Conservation (phyloP, 2,329 filamentous ascomycete species). For the Botrytis cinerea region DNA sequence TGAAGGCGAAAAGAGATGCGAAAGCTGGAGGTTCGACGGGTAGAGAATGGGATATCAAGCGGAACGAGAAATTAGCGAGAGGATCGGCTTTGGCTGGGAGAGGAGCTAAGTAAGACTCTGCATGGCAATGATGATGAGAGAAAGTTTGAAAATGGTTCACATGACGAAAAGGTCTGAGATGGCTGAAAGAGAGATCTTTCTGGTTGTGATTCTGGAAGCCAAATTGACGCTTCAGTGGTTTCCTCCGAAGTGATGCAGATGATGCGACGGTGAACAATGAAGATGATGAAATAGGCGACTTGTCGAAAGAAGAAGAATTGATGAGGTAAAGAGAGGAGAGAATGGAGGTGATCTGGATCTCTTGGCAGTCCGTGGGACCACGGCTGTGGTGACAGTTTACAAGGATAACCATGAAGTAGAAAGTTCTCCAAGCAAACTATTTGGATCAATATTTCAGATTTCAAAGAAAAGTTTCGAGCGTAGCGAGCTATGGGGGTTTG, state of each 20-base stretch:
- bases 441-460: neutral
- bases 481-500: neutral
- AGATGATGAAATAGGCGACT: neutral
- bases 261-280: neutral
- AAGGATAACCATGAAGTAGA: neutral
- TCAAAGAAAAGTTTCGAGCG: neutral
- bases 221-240: neutral
- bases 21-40: constrained; percentile 50
- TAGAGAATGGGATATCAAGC: constrained; percentile 60
- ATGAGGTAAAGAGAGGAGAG: neutral
- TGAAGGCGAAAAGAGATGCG: constrained; percentile 59
- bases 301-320: neutral
- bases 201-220: neutral
- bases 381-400: neutral
- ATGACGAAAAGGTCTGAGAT: neutral
- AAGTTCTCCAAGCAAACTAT: neutral
- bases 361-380: neutral
- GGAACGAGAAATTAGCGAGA: constrained; percentile 58
- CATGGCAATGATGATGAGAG: neutral
- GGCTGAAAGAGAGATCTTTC: neutral
- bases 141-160: neutral
- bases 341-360: neutral
- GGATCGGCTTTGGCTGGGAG: constrained; percentile 56
- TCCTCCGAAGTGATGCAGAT: neutral
- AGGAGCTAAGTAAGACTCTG: constrained; percentile 51